phyloP scores from a whole-genome alignment of 345 rosid species.

The Microcos paniculata region DNA sequence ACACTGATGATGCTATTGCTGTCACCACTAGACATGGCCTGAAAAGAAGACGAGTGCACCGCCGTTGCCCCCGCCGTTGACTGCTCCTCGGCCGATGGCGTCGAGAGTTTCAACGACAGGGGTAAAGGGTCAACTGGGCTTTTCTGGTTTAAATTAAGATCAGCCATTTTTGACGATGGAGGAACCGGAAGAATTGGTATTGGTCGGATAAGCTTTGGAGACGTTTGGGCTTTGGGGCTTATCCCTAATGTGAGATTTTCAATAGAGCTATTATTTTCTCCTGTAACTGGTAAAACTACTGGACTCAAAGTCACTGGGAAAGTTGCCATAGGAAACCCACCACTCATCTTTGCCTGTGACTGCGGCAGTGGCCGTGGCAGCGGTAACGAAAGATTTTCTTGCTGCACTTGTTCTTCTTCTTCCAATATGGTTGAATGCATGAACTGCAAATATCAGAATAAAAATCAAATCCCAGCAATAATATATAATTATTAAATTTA shows the following conservation, averaged over 20 bases:
- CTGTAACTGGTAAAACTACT: conserved; percentile 14
- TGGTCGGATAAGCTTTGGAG: conserved; percentile 44
- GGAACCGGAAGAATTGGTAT: conserved; percentile 52
- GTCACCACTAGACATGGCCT: conserved; percentile 24
- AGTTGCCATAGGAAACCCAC: conserved; percentile 29
- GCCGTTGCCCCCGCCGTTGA: conserved; percentile 26
- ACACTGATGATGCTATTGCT: conserved; percentile 3
- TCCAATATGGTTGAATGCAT: conserved; percentile 27
- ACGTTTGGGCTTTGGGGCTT: background rate
- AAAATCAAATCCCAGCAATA: background rate
- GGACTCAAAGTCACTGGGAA: conserved; percentile 32
- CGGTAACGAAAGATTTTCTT: conserved; percentile 18
- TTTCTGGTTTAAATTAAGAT: conserved; percentile 47
- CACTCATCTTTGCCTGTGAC: conserved; percentile 21
- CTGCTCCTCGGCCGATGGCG: conserved; percentile 47
- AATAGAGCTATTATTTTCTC: conserved; percentile 20
- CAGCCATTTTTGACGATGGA: conserved; percentile 72
- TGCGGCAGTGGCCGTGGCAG: conserved; percentile 18
- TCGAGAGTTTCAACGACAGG: conserved; percentile 52
- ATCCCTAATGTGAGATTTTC: conserved; percentile 34
- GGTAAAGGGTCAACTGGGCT: conserved; percentile 34
- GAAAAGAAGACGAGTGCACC: conserved; percentile 40
- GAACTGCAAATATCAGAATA: conserved; percentile 28
- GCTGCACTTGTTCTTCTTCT: conserved; percentile 39
- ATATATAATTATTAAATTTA: too few relatives aligned